Evolutionary conservation across 2,329 filamentous ascomycete genomes (phyloP), one percentile per base, ranked within the genome.

Genomic region (Aureobasidium sp.): DNA sequence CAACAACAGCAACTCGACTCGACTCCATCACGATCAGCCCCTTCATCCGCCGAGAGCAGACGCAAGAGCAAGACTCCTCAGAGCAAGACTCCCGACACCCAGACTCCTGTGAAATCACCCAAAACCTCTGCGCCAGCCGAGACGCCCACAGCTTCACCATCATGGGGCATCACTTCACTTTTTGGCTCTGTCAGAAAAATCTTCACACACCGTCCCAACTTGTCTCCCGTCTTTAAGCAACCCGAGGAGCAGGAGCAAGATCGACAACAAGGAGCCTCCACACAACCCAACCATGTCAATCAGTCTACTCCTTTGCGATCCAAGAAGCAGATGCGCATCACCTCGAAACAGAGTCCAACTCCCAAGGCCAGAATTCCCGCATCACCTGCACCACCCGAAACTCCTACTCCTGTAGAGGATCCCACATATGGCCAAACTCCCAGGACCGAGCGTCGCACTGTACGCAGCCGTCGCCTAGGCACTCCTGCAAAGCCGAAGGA

Each of bases 401-500:
- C 47, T 12, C 16, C 24, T 12, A 14, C 21, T 25, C 3, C 37
- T 21, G 14, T 41, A n/a, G 40, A 53, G 34, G 22, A 4, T 21
- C 17, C 24, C 16, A 14, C 25, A 6, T 30, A 42, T 3, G 22
- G 17, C 10, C 29, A 44, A 12, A 53, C 39, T 19, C 38, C 30
- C 14, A 30, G 49, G 29, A 53, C 19, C 5, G 14, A 7, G 5
- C 51, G 41, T 19, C 51, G 51, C 32, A 25, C 12, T 19, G 41
- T 25, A 12, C 25, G 30, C 8, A 17, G 29, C 19, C 27, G 16
- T 21, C 19, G 41, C 12, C 40, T 32, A 10, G 30, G 24, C 22
- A 44, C 49, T 12, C 42, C 53, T 34, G 16, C 37, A 2, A 55
- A 55, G 44, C 53, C 53, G n/a, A 42, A 35, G 14, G 53, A 55